phyloP scores from a whole-genome alignment of 2,329 filamentous ascomycete species.

The Fusarium clavum region DNA sequence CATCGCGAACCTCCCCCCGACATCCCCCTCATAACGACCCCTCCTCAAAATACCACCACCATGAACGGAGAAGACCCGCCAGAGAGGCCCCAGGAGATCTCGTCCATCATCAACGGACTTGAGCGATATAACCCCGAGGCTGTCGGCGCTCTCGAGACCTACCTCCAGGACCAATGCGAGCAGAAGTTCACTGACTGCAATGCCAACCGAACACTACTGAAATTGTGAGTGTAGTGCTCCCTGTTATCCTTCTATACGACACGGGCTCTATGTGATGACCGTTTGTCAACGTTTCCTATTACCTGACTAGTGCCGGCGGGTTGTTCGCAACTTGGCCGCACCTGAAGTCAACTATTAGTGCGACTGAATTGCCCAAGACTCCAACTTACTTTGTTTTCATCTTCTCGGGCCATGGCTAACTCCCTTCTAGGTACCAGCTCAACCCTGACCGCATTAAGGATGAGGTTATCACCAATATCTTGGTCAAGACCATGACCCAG shows the following conservation, averaged over 20 bases:
- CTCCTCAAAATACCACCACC: slow-evolving; percentile 51
- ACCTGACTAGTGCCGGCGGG: slow-evolving; percentile 77
- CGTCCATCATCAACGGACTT: slow-evolving; percentile 93
- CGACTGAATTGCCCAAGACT: slow-evolving; percentile 69
- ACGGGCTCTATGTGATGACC: slow-evolving; percentile 72
- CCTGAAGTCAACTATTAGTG: slow-evolving; percentile 80
- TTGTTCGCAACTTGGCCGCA: slow-evolving; percentile 53
- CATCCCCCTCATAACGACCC: slow-evolving; percentile 42
- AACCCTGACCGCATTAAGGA: slow-evolving; percentile 98
- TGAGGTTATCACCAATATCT: slow-evolving; percentile 98
- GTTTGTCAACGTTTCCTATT: slow-evolving; percentile 96
- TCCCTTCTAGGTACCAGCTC: slow-evolving; percentile 86
- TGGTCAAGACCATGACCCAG: slow-evolving; percentile 96
- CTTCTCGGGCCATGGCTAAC: slow-evolving; percentile 31
- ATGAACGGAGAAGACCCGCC: slow-evolving; percentile 87
- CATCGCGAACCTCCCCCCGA: no score
- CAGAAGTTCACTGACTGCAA: slow-evolving; percentile 95
- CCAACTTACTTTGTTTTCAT: neutral
- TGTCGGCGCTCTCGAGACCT: slow-evolving; percentile 91
- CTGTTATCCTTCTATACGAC: slow-evolving; percentile 21
- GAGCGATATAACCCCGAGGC: slow-evolving; percentile 99
- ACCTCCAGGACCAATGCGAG: slow-evolving; percentile 95
- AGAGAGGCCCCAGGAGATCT: slow-evolving; percentile 92
- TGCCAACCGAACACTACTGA: slow-evolving; percentile 93
- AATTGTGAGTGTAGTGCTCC: slow-evolving; percentile 80